Evolutionary conservation across 768 basidiomycete species (phyloP).

Genomic region (Tubosaeta sp.): DNA sequence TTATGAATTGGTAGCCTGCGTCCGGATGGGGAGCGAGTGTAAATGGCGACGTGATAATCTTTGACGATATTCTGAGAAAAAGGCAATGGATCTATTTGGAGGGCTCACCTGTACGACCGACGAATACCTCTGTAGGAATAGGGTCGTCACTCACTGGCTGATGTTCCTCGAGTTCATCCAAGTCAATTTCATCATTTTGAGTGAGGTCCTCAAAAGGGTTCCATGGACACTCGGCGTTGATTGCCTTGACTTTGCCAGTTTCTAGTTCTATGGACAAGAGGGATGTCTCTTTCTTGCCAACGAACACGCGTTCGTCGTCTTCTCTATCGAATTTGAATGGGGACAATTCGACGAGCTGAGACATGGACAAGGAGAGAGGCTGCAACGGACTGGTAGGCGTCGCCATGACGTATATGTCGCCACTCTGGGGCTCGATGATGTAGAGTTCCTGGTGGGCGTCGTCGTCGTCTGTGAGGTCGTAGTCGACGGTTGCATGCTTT

Average conservation of each 20-base stretch:
- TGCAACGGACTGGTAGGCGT: slow-evolving; percentile 67
- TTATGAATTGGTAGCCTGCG: slow-evolving; percentile 60
- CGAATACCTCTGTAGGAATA: slow-evolving; percentile 46
- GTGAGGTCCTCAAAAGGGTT: slow-evolving; percentile 57
- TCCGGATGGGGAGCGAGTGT: slow-evolving; percentile 44
- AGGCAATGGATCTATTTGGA: not conserved
- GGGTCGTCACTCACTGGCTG: slow-evolving; percentile 31
- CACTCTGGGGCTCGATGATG: slow-evolving; percentile 92
- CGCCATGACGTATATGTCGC: slow-evolving; percentile 85
- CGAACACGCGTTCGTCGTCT: slow-evolving; percentile 70
- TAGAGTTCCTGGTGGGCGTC: slow-evolving; percentile 65
- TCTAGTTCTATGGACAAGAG: slow-evolving; percentile 69
- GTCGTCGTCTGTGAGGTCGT: slow-evolving; percentile 54
- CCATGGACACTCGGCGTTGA: slow-evolving; percentile 78
- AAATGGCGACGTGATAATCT: slow-evolving; percentile 88
- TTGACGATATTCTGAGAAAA: slow-evolving; percentile 6
- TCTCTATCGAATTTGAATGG: slow-evolving; percentile 65
- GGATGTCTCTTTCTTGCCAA: slow-evolving; percentile 88
- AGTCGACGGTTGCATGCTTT: slow-evolving; percentile 53
- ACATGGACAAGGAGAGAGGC: slow-evolving; percentile 87
- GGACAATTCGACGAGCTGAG: slow-evolving; percentile 86
- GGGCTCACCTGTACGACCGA: slow-evolving; percentile 61
- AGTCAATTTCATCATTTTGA: slow-evolving; percentile 40
- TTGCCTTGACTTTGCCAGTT: slow-evolving; percentile 74
- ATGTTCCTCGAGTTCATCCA: slow-evolving; percentile 58